These are phyloP conservation scores for Neobulgaria alba DNA, from an alignment of 2,329 filamentous ascomycete species.

Conservation along the genomic window DNA sequence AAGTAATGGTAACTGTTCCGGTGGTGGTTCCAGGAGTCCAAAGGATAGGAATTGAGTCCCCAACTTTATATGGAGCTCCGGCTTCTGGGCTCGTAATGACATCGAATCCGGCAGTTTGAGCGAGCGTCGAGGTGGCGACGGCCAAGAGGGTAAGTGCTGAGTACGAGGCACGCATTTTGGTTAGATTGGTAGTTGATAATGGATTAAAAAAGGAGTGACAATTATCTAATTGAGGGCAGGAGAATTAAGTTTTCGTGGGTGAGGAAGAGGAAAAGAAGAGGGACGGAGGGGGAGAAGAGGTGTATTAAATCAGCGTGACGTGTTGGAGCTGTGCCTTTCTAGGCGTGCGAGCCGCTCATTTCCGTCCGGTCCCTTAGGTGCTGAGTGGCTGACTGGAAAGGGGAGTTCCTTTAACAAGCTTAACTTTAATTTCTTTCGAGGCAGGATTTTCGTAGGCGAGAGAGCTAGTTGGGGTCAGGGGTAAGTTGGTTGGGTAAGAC, in stretches of 20 bases:
- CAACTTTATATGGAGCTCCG: neutral
- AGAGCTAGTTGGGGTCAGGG: neutral
- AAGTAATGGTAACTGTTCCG: constrained; percentile 3
- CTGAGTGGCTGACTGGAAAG: neutral
- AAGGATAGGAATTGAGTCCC: constrained; percentile 1
- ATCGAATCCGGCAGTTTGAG: constrained; percentile 4
- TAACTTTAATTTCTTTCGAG: neutral
- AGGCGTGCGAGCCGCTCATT: neutral
- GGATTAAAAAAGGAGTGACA: neutral
- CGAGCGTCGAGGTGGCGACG: neutral
- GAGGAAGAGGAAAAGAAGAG: neutral
- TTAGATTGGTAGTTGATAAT: neutral
- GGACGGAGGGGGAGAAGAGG: neutral
- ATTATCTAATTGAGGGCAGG: neutral
- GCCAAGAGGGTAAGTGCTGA: constrained; percentile 1
- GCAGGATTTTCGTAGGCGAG: neutral
- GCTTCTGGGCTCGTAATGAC: constrained; percentile 1
- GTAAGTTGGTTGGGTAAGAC: neutral
- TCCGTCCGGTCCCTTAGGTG: neutral
- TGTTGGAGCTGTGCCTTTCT: neutral
- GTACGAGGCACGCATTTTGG: neutral
- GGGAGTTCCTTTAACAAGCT: neutral
- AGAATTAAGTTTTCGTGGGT: neutral
- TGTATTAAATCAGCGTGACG: neutral
- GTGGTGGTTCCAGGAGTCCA: constrained; percentile 1